Conservation (phyloP, 306 rosid species). For the Lathyrus tuberosus region DNA sequence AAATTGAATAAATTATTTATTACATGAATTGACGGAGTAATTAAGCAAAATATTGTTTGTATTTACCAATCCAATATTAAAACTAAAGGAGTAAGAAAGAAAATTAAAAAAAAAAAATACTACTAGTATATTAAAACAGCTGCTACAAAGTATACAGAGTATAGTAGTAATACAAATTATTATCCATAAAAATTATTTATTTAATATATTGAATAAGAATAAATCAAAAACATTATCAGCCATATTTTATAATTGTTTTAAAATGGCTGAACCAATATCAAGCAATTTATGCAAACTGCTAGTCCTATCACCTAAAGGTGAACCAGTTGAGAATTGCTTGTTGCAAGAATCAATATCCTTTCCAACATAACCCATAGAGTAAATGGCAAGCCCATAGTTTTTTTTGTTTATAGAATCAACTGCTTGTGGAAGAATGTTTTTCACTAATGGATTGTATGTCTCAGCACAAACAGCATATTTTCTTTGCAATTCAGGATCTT, state of each 20-base stretch:
- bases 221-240: not conserved
- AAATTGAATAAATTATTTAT: no score
- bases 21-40: no score
- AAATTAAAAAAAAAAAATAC: no score
- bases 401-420: not conserved
- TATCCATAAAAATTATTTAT: not conserved
- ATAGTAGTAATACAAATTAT: no score
- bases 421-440: not conserved
- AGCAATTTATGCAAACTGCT: not conserved
- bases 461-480: not conserved
- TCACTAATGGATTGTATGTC: slow-evolving; percentile 6
- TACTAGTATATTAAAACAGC: no score
- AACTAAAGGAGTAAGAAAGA: no score
- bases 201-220: not conserved
- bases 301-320: slow-evolving; percentile 1
- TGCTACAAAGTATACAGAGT: not conserved
- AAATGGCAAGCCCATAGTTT: not conserved
- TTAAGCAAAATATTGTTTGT: no score
- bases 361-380: not conserved
- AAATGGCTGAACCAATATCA: slow-evolving; percentile 4
- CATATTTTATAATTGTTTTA: not conserved
- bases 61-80: no score
- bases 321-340: not conserved
- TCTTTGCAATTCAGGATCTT: not conserved
- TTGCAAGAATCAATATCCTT: not conserved